Conservation (phyloP, 2,329 filamentous ascomycete species). For the Epichloe typhina region DNA sequence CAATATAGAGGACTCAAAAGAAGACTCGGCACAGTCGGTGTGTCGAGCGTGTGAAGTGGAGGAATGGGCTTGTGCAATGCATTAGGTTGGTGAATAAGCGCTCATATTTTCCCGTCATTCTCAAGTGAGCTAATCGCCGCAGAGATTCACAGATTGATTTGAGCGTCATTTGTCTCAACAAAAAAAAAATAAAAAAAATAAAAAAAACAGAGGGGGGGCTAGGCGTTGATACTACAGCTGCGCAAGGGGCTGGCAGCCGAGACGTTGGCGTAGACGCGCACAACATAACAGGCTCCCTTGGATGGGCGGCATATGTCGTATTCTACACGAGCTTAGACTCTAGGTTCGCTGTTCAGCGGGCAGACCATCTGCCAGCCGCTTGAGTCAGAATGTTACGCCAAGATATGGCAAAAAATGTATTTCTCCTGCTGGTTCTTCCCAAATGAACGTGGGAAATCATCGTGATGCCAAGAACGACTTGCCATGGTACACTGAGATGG, state of each 20-base stretch:
- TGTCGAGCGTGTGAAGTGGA: constrained; percentile 4
- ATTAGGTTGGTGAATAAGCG: constrained; percentile 6
- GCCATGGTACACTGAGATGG: background rate
- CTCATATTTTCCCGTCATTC: background rate
- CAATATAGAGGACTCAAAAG: background rate
- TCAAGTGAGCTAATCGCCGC: background rate
- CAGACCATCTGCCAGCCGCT: background rate
- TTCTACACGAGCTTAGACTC: background rate
- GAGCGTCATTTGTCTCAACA: background rate
- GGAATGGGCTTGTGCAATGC: constrained; percentile 8
- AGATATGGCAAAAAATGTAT: background rate
- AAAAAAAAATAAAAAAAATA: background rate
- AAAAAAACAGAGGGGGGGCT: no score
- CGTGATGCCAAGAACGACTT: background rate
- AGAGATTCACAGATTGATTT: constrained; percentile 2
- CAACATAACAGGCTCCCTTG: background rate
- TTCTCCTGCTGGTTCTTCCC: background rate
- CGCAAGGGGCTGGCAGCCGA: background rate
- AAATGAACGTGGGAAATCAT: background rate
- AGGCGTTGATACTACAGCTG: background rate
- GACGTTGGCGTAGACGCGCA: background rate
- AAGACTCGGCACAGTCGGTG: background rate
- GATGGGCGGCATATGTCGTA: background rate
- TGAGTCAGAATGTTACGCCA: background rate
- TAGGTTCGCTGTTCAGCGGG: background rate